Base-by-base conservation (phyloP, 1,284 basidiomycete species). In the Ganoderma sp. region DNA sequence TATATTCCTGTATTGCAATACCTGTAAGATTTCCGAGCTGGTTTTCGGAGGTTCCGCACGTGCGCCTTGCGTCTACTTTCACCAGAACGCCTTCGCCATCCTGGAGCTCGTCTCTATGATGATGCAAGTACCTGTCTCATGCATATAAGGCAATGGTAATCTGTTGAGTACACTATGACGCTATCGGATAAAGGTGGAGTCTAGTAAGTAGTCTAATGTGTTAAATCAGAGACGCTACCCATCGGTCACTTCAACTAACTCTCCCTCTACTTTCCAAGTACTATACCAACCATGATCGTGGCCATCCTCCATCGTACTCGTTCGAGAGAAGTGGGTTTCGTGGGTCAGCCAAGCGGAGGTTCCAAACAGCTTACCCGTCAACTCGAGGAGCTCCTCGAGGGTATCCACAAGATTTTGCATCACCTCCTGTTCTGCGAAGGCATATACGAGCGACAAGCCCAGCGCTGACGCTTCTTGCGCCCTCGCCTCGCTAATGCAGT, bases 341-440 rank as follows among this genome's bases (percentile, higher is more conserved):
- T 75, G 75, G 48, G 74, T 75, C 72, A 83, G 72, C 84, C 85
- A 86, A 19, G 81, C 76, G 7, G 81, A 80, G 15, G 83, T 82
- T 7, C 85, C 84, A 68, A 87, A 85, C 28, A 86, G 72, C 62
- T 81, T 75, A 2, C 83, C 80, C 32, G 80, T 81, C 9, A 83
- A 66, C 43, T 82, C 77, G 32, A 85, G 74, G 37, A 86, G 69
- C 60, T 80, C 78, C 63, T 87, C 84, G 6, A 85, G 73, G 15
- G 81, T 78, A 42, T 82, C 80, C 22, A 85, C 82, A 67, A 86
- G 70, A 58, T 83, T 78, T 54, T 78, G 78, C 75, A 84, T 70
- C 37, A 83, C 76, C 67, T 84, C 82, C 37, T 80, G 80, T 73
- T 86, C 85, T 5, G 85, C 84, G 67, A 84, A 80, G 15, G 81